A percentile compares a stretch with the other conserved stretches of the same genome.
Conservation (phyloP, 2,329 filamentous ascomycete species). For the Fusarium heterosporum region DNA sequence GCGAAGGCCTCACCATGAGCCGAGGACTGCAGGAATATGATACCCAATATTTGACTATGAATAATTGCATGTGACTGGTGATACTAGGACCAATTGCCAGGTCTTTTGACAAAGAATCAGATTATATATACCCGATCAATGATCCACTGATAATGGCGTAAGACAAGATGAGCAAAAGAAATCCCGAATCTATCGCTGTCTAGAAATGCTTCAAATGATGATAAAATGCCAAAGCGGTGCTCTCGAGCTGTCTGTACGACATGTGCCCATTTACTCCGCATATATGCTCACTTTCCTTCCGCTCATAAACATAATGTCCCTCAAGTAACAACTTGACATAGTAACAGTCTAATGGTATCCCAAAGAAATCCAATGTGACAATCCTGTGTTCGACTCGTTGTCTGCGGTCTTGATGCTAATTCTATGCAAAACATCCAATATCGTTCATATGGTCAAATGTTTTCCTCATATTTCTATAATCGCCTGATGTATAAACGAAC, state of each 20-base stretch:
- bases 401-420: constrained; percentile 35
- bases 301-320: constrained; percentile 24
- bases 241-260: constrained; percentile 19
- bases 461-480: constrained; percentile 23
- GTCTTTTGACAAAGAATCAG: background rate
- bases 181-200: constrained; percentile 25
- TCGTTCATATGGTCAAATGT: constrained; percentile 41
- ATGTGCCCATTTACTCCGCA: constrained; percentile 21
- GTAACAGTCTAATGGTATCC: constrained; percentile 50
- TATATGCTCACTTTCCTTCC: constrained; percentile 20
- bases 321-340: constrained; percentile 39
- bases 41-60: background rate
- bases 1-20: background rate
- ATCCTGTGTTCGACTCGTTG: constrained; percentile 28
- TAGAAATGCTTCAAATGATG: constrained; percentile 26
- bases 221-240: constrained; percentile 25
- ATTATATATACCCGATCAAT: background rate
- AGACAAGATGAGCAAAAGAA: background rate
- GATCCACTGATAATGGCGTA: background rate
- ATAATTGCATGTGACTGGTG: background rate
- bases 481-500: constrained; percentile 19
- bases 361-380: constrained; percentile 38
- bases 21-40: background rate
- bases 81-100: background rate
- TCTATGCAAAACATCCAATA: constrained; percentile 45